phyloP scores from a whole-genome alignment of 495 filamentous ascomycete genomes.

The Jackrogersella multiformis region DNA sequence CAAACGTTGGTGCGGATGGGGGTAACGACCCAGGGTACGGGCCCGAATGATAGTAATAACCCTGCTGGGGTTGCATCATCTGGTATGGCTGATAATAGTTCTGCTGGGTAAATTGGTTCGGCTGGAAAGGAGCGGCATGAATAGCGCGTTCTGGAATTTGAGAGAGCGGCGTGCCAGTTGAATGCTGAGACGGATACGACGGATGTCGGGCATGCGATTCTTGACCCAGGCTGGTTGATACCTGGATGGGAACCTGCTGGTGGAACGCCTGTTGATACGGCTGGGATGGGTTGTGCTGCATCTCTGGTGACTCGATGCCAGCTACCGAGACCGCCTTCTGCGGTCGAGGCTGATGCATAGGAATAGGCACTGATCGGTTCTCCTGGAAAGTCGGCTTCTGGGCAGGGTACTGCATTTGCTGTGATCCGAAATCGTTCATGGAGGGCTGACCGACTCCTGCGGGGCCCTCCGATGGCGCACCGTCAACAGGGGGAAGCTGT shows the following conservation, averaged over 20 bases:
- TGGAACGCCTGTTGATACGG: conserved; percentile 89
- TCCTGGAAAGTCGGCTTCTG: conserved; percentile 82
- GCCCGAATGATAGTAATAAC: conserved; percentile 63
- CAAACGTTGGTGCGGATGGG: conserved; percentile 66
- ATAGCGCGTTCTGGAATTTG: conserved; percentile 95
- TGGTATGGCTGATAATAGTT: conserved; percentile 70
- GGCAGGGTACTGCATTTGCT: conserved; percentile 67
- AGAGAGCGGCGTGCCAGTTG: conserved; percentile 85
- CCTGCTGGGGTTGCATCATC: conserved; percentile 63
- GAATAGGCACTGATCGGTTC: conserved; percentile 75
- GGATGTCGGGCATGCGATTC: conserved; percentile 73
- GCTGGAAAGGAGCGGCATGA: conserved; percentile 92
- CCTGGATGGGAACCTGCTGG: conserved; percentile 82
- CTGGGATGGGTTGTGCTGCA: conserved; percentile 68
- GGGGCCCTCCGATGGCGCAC: conserved; percentile 27
- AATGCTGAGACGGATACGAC: conserved; percentile 79
- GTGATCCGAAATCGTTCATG: conserved; percentile 61
- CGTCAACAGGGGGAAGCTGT: conserved; percentile 42
- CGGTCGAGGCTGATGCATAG: conserved; percentile 95
- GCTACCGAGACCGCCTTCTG: conserved; percentile 95
- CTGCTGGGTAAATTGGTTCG: conserved; percentile 70
- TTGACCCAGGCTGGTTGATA: conserved; percentile 64
- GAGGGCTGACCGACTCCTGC: conserved; percentile 45
- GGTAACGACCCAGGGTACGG: conserved; percentile 65
- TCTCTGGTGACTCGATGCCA: conserved; percentile 87